phyloP scores from a whole-genome alignment of 495 filamentous ascomycete genomes.

The Aspergillus heteromorphus region DNA sequence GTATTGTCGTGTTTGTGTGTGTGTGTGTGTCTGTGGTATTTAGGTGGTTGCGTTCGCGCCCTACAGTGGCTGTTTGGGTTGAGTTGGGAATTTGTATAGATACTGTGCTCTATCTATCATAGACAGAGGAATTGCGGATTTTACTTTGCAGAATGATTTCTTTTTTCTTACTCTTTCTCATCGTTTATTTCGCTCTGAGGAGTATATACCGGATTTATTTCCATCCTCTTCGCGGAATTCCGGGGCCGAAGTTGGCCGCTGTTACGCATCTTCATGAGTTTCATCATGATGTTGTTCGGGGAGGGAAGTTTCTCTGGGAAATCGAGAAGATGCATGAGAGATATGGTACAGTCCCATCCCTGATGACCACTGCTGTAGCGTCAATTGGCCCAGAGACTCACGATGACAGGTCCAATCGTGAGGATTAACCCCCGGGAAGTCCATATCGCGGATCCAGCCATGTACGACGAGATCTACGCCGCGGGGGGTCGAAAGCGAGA shows the following conservation, averaged over 20 bases:
- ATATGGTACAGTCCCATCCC: conserved; percentile 24
- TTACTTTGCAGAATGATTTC: background rate
- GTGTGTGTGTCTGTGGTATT: too few species aligned
- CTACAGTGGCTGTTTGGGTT: background rate
- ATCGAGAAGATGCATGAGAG: background rate
- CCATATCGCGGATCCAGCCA: conserved; percentile 32
- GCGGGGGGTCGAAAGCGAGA: conserved; percentile 15
- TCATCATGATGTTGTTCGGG: conserved; percentile 43
- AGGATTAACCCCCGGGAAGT: conserved; percentile 49
- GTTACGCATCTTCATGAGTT: conserved; percentile 43
- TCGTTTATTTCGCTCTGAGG: background rate
- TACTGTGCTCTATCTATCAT: too few species aligned
- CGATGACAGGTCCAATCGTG: conserved; percentile 43
- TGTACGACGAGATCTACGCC: conserved; percentile 31
- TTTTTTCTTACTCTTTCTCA: background rate
- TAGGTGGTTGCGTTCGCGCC: too few species aligned
- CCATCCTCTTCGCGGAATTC: conserved; percentile 38
- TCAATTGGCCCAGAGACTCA: background rate
- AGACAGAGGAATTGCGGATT: too few species aligned
- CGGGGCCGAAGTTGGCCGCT: conserved; percentile 44
- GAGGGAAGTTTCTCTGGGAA: background rate
- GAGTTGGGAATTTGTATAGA: too few species aligned
- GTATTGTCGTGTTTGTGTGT: too few species aligned
- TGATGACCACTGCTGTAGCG: background rate
- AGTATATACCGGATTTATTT: conserved; percentile 28